Percentiles rank a stretch among this genome's conserved stretches.
Conservation (phyloP, 768 basidiomycete genomes). For the Lenzites betulinus region DNA sequence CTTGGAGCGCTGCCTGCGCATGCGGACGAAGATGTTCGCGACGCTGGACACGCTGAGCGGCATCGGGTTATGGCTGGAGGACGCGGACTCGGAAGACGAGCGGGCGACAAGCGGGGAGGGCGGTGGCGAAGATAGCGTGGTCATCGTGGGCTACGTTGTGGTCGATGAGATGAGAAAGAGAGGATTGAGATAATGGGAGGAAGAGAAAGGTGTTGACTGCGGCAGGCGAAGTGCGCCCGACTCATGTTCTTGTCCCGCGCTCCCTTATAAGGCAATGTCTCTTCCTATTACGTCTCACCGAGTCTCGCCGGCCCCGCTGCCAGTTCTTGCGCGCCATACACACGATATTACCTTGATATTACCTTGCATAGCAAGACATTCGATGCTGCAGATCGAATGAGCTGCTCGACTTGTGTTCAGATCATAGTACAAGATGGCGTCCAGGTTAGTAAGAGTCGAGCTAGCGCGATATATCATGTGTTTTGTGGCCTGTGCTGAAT, state of each 20-base stretch:
- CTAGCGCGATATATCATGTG: no score
- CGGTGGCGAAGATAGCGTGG: conserved; percentile 29
- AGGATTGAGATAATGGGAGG: conserved; percentile 6
- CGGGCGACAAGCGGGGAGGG: conserved; percentile 30
- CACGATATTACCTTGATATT: no score
- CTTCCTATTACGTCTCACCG: no score
- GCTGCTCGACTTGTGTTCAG: no score
- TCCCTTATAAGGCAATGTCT: not conserved
- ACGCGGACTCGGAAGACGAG: conserved; percentile 14
- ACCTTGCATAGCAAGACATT: no score
- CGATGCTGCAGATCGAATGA: no score
- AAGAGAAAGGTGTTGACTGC: not conserved
- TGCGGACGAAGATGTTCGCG: conserved; percentile 55
- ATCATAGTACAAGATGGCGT: no score
- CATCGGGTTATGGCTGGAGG: conserved; percentile 17
- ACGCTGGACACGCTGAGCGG: conserved; percentile 38
- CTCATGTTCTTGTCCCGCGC: not conserved
- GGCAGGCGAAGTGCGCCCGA: not conserved
- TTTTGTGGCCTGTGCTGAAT: no score
- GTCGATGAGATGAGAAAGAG: conserved; percentile 6
- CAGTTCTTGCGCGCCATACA: no score
- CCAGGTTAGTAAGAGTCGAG: no score
- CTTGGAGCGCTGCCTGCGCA: conserved; percentile 41
- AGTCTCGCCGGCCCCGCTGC: no score
- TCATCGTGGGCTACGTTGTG: conserved; percentile 10